Conservation (phyloP, 2,329 filamentous ascomycete species). For the Colletotrichum sidae region DNA sequence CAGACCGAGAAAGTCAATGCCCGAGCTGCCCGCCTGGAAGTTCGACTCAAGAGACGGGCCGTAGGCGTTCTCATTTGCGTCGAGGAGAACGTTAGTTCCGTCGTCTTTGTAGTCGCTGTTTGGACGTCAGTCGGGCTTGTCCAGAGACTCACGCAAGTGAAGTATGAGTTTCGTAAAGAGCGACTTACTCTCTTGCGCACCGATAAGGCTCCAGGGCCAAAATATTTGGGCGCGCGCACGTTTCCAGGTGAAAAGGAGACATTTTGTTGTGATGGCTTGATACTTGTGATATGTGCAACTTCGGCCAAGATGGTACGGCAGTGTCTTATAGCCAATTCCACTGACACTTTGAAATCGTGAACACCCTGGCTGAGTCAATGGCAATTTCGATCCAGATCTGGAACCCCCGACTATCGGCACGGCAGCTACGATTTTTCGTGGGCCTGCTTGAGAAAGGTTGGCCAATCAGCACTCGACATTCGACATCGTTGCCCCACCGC, state of each 20-base stretch:
- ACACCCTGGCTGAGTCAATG: slow-evolving; percentile 20
- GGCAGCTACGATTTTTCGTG: neutral
- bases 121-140: slow-evolving; percentile 37
- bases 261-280: slow-evolving; percentile 46
- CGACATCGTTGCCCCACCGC: slow-evolving; percentile 6
- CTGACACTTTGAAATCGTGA: slow-evolving; percentile 3
- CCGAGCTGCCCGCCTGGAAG: slow-evolving; percentile 61
- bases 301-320: neutral
- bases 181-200: slow-evolving; percentile 81
- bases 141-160: neutral
- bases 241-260: slow-evolving; percentile 78
- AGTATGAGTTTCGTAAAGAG: slow-evolving; percentile 10
- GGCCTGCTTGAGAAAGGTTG: neutral
- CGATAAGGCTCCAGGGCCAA: slow-evolving; percentile 81
- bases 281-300: neutral
- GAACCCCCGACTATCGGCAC: slow-evolving; percentile 24
- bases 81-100: slow-evolving; percentile 93
- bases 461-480: slow-evolving; percentile 10
- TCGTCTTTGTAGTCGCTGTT: slow-evolving; percentile 97
- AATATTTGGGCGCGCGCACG: slow-evolving; percentile 82
- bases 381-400: slow-evolving; percentile 9
- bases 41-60: slow-evolving; percentile 78
- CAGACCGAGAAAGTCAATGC: slow-evolving; percentile 82
- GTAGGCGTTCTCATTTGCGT: slow-evolving; percentile 98
- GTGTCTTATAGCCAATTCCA: slow-evolving; percentile 21